Conservation (phyloP, 192 early-diverging fungal genomes). For the Rhizoclosmatium sp. region DNA sequence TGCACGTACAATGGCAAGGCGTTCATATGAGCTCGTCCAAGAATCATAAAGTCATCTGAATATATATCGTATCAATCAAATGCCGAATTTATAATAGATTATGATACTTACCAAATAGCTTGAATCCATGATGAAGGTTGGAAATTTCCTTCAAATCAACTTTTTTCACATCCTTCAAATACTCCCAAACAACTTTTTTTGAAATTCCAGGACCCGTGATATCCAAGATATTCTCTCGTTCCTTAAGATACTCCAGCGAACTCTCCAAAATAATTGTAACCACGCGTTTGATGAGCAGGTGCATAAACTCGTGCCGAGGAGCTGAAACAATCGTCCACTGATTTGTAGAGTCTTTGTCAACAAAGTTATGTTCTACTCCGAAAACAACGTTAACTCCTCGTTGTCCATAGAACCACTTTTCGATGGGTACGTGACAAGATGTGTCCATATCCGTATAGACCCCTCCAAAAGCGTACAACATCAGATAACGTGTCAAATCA, state of each 20-base stretch:
- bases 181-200: conserved; percentile 12
- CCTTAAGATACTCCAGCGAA: not conserved
- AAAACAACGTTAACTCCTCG: conserved; percentile 23
- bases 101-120: not conserved
- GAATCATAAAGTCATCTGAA: not conserved
- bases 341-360: not conserved
- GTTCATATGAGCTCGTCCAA: conserved; percentile 2
- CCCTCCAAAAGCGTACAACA: conserved; percentile 39
- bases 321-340: conserved; percentile 42
- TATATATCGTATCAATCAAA: not conserved
- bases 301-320: conserved; percentile 33
- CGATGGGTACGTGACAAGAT: conserved; percentile 26
- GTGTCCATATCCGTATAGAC: conserved; percentile 47
- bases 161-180: not conserved
- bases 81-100: not conserved
- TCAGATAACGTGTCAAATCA: conserved; percentile 39
- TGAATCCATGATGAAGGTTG: not conserved
- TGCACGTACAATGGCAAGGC: not conserved
- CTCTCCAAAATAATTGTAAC: not conserved
- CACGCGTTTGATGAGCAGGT: conserved; percentile 5
- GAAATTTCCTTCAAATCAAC: not conserved
- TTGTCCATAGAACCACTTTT: conserved; percentile 26
- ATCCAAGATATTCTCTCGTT: conserved; percentile 6
- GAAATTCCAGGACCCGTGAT: conserved; percentile 22
- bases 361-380: conserved; percentile 14